phyloP scores from a whole-genome alignment of 352 stramenopile species.

The Globisporangium radiosum region DNA sequence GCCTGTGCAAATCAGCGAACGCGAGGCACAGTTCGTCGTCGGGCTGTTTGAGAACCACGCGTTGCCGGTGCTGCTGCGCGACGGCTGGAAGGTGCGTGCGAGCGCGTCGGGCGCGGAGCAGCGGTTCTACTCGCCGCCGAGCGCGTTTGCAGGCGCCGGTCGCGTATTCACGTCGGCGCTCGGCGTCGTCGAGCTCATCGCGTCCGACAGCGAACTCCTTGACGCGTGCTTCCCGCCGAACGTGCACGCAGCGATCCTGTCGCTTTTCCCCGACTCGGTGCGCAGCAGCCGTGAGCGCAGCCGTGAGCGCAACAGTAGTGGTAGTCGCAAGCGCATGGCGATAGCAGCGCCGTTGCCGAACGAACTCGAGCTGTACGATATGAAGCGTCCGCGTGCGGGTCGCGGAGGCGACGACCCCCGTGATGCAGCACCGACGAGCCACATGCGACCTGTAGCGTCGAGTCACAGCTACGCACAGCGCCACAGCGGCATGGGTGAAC shows the following conservation, averaged over 20 bases:
- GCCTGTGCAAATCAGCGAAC: slow-evolving; percentile 53
- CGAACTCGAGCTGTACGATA: slow-evolving; percentile 18
- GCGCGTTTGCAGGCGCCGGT: slow-evolving; percentile 19
- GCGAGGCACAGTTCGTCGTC: slow-evolving; percentile 67
- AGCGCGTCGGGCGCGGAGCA: slow-evolving; percentile 25
- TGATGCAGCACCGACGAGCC: not conserved
- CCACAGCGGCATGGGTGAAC: no score
- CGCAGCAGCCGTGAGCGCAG: not conserved
- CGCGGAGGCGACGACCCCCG: slow-evolving; percentile 6
- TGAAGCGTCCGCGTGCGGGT: slow-evolving; percentile 20
- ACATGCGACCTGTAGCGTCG: slow-evolving; percentile 1
- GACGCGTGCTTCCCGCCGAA: slow-evolving; percentile 62
- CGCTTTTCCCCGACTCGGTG: slow-evolving; percentile 36
- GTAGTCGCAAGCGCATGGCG: slow-evolving; percentile 15
- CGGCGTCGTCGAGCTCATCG: slow-evolving; percentile 74
- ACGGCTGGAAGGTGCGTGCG: slow-evolving; percentile 57
- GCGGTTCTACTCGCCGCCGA: slow-evolving; percentile 33
- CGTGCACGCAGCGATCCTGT: slow-evolving; percentile 66
- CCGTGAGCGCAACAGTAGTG: slow-evolving; percentile 3
- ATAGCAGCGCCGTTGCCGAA: not conserved
- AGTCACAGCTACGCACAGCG: not conserved
- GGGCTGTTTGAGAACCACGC: slow-evolving; percentile 80
- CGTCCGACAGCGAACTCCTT: slow-evolving; percentile 52
- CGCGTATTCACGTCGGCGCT: slow-evolving; percentile 50
- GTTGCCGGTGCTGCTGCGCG: slow-evolving; percentile 47